Percentiles rank a stretch among this genome's conserved stretches.
phyloP scores from a whole-genome alignment of 2,329 filamentous ascomycete species.

The Myriosclerotinia curreyana region DNA sequence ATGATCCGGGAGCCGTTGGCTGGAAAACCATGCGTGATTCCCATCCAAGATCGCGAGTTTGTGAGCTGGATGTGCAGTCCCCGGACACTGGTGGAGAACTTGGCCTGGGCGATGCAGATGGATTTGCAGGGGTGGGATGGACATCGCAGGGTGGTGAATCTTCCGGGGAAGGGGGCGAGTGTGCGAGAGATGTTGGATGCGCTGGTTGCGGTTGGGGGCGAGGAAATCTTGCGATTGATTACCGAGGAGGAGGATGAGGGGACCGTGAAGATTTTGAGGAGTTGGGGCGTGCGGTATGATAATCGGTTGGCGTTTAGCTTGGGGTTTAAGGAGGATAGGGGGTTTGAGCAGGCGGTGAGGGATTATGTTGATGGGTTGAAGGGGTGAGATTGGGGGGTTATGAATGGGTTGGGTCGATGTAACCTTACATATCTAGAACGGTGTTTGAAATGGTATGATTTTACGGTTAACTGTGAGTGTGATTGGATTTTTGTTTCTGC shows the following conservation, averaged over 20 bases:
- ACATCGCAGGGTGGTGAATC: slow-evolving; percentile 53
- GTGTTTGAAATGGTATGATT: too few species aligned
- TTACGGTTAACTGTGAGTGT: too few species aligned
- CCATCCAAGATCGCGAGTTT: slow-evolving; percentile 50
- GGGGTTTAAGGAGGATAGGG: slow-evolving; percentile 51
- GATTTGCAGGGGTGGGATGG: slow-evolving; percentile 40
- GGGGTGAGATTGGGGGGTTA: neutral
- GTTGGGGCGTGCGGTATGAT: slow-evolving; percentile 59
- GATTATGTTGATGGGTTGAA: slow-evolving; percentile 46
- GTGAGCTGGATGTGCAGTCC: slow-evolving; percentile 55
- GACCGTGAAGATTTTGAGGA: slow-evolving; percentile 56
- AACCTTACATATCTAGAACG: too few species aligned
- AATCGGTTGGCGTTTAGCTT: slow-evolving; percentile 49
- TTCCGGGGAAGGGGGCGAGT: slow-evolving; percentile 56
- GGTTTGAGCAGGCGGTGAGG: slow-evolving; percentile 53
- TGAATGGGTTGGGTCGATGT: too few species aligned
- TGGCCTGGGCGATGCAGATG: slow-evolving; percentile 46
- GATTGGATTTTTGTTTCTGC: too few species aligned
- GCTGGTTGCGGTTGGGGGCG: slow-evolving; percentile 53
- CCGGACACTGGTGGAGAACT: slow-evolving; percentile 50
- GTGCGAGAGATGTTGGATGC: slow-evolving; percentile 61
- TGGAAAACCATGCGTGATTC: slow-evolving; percentile 53
- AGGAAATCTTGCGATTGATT: slow-evolving; percentile 51
- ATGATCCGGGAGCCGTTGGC: slow-evolving; percentile 60
- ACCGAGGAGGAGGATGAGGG: slow-evolving; percentile 53